Evolutionary conservation across 108 stramenopile genomes (phyloP).

Genomic region (Conticribra guillardii): DNA sequence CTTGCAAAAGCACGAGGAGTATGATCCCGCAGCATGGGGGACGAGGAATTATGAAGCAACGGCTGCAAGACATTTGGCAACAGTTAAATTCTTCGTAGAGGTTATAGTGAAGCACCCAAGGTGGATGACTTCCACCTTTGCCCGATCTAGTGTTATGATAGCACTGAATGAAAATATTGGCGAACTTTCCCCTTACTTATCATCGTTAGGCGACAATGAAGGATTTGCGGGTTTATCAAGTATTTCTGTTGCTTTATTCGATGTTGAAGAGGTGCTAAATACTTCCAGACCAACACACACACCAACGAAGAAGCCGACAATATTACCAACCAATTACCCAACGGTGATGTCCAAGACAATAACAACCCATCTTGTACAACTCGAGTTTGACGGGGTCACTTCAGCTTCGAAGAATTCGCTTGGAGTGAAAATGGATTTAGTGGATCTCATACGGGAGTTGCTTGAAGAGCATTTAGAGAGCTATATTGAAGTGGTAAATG

Average conservation of each 20-base stretch:
- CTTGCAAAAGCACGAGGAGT: no score
- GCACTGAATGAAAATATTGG: not conserved
- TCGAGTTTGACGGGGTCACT: not conserved
- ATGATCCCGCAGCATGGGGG: not conserved
- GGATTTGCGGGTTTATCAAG: not conserved
- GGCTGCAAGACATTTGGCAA: not conserved
- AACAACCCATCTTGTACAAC: not conserved
- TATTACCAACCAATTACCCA: not conserved
- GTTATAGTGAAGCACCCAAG: not conserved
- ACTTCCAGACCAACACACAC: not conserved
- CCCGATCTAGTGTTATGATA: not conserved
- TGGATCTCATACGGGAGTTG: not conserved
- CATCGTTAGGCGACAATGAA: not conserved
- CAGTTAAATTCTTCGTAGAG: not conserved
- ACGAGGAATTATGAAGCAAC: not conserved
- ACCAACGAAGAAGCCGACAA: not conserved
- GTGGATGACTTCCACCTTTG: conserved; percentile 11
- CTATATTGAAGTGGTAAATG: not conserved
- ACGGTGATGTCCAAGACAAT: not conserved
- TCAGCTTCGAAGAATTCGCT: not conserved
- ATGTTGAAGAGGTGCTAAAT: not conserved
- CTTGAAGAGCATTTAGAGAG: not conserved
- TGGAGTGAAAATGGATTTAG: not conserved
- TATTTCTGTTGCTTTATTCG: not conserved
- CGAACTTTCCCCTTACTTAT: not conserved